phyloP scores from a whole-genome alignment of 1,139 yeast genomes.

The Kodamaea suecica region DNA sequence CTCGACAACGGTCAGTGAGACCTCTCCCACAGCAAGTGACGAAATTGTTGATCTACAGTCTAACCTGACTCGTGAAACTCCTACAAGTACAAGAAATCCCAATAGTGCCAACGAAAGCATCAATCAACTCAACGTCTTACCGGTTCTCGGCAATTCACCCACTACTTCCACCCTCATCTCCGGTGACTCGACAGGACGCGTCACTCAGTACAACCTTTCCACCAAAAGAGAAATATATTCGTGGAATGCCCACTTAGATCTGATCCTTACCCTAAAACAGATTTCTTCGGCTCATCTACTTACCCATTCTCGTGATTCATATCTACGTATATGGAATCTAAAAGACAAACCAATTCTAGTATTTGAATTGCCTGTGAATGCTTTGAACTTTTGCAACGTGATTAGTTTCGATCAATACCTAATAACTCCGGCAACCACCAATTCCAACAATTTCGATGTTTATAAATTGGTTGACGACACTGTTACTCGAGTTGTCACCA shows the following conservation, averaged over 20 bases:
- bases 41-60: no score
- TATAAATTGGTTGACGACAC: conserved; percentile 31
- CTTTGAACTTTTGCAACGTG: conserved; percentile 56
- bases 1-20: no score
- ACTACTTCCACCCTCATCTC: no score
- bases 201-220: no score
- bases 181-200: conserved; percentile 52
- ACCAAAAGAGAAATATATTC: conserved; percentile 41
- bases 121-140: conserved; percentile 24
- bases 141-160: no score
- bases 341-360: conserved; percentile 4
- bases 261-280: conserved; percentile 42
- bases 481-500: conserved; percentile 28
- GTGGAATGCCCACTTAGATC: conserved; percentile 51
- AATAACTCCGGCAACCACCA: conserved; percentile 51
- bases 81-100: conserved; percentile 14
- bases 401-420: conserved; percentile 28
- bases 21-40: no score
- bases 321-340: conserved; percentile 47
- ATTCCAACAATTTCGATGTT: conserved; percentile 53
- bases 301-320: conserved; percentile 57
- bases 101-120: conserved; percentile 8
- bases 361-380: conserved; percentile 50
- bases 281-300: conserved; percentile 36
- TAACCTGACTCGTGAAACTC: no score